Evolutionary conservation across 176 grass and related monocot genomes (phyloP).

Genomic region (Carex pumila): DNA sequence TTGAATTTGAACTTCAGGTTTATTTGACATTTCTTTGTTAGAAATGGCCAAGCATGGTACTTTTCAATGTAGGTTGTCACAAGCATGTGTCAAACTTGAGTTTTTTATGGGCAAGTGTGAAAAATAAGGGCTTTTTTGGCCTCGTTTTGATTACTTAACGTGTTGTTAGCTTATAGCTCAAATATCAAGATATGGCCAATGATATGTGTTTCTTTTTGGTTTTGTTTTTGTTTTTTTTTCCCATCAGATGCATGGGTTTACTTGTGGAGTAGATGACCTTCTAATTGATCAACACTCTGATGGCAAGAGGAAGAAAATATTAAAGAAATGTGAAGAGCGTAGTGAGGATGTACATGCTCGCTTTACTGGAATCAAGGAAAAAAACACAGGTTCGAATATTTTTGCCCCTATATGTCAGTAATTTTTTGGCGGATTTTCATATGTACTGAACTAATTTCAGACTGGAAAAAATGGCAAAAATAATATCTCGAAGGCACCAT

Average conservation of each 20-base stretch:
- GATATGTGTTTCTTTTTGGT: not conserved
- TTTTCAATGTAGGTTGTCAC: not conserved
- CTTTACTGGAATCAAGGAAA: conserved; percentile 25
- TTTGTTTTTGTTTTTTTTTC: not conserved
- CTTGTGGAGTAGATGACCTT: conserved; percentile 89
- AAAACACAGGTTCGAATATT: conserved; percentile 3
- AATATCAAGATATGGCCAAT: not conserved
- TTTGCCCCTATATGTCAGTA: not conserved
- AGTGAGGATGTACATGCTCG: conserved; percentile 37
- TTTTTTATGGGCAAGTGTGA: not conserved
- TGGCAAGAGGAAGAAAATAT: conserved; percentile 26
- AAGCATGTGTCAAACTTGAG: not conserved
- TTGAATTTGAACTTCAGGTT: not conserved
- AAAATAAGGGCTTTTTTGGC: not conserved
- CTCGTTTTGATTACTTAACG: not conserved
- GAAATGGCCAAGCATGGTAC: not conserved
- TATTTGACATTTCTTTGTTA: not conserved
- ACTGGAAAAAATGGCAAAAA: not conserved
- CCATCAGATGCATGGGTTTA: conserved; percentile 84
- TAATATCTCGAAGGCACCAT: not conserved
- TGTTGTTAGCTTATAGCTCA: not conserved
- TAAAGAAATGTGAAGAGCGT: conserved; percentile 29
- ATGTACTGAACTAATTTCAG: not conserved
- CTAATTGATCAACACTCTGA: conserved; percentile 36
- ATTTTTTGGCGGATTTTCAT: not conserved